These are phyloP conservation scores for Malus hybrid DNA, from an alignment of 331 rosid genomes.

Conservation along the genomic window DNA sequence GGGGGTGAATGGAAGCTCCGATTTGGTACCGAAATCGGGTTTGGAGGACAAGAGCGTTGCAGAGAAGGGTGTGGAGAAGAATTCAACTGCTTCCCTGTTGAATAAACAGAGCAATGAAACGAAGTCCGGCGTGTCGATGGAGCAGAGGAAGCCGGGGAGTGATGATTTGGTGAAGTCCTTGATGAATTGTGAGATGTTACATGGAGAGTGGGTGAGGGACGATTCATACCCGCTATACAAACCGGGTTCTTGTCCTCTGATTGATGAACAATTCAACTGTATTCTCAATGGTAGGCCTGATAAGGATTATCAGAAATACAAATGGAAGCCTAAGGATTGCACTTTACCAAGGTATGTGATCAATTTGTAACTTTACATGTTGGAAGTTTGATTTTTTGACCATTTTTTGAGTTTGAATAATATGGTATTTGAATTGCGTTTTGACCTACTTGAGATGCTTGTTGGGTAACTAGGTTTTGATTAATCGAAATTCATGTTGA, in stretches of 20 bases:
- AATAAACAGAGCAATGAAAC: slow-evolving; percentile 34
- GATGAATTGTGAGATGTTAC: slow-evolving; percentile 63
- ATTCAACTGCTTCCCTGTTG: slow-evolving; percentile 38
- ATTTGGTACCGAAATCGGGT: slow-evolving; percentile 9
- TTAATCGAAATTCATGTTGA: background rate
- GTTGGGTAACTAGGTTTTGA: background rate
- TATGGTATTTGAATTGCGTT: background rate
- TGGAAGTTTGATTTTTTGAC: background rate
- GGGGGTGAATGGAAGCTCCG: slow-evolving; percentile 14
- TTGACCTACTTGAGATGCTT: background rate
- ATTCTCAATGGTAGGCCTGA: slow-evolving; percentile 80
- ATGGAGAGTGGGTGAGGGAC: slow-evolving; percentile 84
- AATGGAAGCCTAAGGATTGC: slow-evolving; percentile 89
- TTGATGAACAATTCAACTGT: slow-evolving; percentile 88
- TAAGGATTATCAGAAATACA: slow-evolving; percentile 50
- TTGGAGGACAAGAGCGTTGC: slow-evolving; percentile 9
- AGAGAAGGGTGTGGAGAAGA: slow-evolving; percentile 13
- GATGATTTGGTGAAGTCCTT: slow-evolving; percentile 44
- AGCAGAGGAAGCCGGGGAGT: slow-evolving; percentile 7
- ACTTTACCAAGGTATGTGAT: slow-evolving; percentile 65
- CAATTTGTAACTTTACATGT: background rate
- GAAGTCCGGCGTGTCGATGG: slow-evolving; percentile 24
- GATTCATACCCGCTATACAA: slow-evolving; percentile 62
- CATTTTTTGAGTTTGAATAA: background rate
- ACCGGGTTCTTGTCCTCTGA: slow-evolving; percentile 67